Evolutionary conservation across 108 stramenopile species (phyloP), one percentile per base, ranked within the genome.

Genomic region (Skeletonema grethae): DNA sequence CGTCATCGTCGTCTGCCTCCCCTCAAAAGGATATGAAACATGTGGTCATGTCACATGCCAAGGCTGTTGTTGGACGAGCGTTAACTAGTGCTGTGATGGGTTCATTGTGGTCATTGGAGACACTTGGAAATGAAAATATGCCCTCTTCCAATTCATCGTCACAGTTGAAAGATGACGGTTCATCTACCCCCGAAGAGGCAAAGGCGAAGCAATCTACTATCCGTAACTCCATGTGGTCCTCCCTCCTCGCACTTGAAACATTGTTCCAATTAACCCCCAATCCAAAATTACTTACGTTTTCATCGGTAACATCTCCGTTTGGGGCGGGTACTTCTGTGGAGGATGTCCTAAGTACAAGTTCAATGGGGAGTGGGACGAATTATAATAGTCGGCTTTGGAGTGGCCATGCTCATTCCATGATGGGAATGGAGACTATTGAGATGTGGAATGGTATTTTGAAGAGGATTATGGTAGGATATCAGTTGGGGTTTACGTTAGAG

Each of bases 61-160:
- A 79, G 67, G 71, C 78, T 20, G 67, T 71, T 22, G 67, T 70
- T 53, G 78, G 71, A 16, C 66, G 70, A 28, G 78, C 67, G 12
- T 24, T 79, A 56, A 72, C 78, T 4, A 79, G 78, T 57, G 70
- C 55, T 63, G 78, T 79, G 2, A 65, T 79, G 64, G 78, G 78
- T 46, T 66, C 78, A 25, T 25, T 79, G 56, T 61, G 46, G 31
- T 75, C 75, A 10, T 39, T 76, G 64, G 79, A 76, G 64, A 60
- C 64, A 38, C 36, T 80, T 32, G 79, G 70, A 20, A 70, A 65
- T 53, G 50, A 22, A 22, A 5, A 53, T 53, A 10, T 53, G 20
- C 16, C 50, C 15, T 53, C n/a, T 29, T 63, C 35, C 53, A 2
- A 55, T 63, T 62, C 10, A 36, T 29, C 24, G 16, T 12, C 20